Base-by-base conservation (phyloP, 371 early-diverging fungal species). In the Syncephalastrum contaminatum region DNA sequence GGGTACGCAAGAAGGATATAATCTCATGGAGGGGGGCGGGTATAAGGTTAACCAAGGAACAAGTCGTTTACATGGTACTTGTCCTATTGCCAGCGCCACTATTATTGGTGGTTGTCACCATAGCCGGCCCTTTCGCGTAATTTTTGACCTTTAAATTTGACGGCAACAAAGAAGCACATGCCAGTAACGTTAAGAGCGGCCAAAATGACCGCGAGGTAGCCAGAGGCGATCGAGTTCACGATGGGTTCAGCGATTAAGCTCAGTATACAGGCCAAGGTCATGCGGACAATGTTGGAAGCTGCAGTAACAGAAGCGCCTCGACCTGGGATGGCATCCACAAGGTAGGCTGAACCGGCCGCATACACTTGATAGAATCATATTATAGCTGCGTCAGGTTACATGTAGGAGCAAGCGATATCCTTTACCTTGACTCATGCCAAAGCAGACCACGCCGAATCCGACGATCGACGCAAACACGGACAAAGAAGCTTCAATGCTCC, bases 351-450 rank as follows among this genome's bases (percentile, higher is more conserved):
- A 10, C 76, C 73, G 4, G 81, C 72, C 12, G 80, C 63, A 50
- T 76, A 66, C 0, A 80, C 73, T 64, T 43, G 15, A 2, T 42
- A 43, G 36, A 5, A 40, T 6, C 44, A 19, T 41, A 7, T 18
- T 24, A 13, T 30, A 39, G 44, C 10, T 10, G 12, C 36, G 36
- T 36, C 30, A 40, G 12, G 22, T 21, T 48, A 42, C 7, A 56
- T 40, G n/a, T 19, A 42, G 16, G 42, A 15, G 48, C 22, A 48
- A 4, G 15, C 45, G 19, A 6, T 52, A 8, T 41, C 3, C n/a
- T 14, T 14, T 50, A 70, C 76, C 78, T 62, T 80, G 84, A 27
- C 71, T 75, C 81, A 82, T 80, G 21, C 82, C 84, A 67, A 84
- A 82, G 60, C 78, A 79, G 30, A 79, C 69, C 24, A 79, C 64